Evolutionary conservation across 148 eudicot genomes (phyloP), one percentile per base, ranked within the genome.

Genomic region (Talinum fruticosum): DNA sequence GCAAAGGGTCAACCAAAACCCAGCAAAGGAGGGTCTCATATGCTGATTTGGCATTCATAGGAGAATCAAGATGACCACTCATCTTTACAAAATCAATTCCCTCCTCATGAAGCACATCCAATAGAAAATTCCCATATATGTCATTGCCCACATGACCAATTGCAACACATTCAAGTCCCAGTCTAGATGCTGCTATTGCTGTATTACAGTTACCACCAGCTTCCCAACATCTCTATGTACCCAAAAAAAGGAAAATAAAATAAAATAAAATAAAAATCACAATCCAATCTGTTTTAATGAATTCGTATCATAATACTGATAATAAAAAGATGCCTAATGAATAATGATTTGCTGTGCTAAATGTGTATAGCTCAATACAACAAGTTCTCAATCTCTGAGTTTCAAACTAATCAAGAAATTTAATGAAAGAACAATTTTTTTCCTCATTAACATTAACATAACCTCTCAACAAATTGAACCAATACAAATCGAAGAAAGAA

Each of bases 191-290:
- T 64, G 97, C 98, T 79, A 96, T 96, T 75, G 97, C 93, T 82
- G 90, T 88, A 79, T 96, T 93, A 82, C 97, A 90, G 78, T 93
- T 90, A 62, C 99, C 99, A 79, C 99, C 99, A 79, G 97, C 97
- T 88, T 96, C 99, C 99, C 99, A 93, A 82, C 85, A 90, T 87
- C 85, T 76, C 99, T 93, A 83, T 71, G 53, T 65, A 70, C 57
- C 83, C 49, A 78, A 80, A 26, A 65, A 72, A 71, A n/a, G n/a
- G n/a, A 82, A 19, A 34, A 29, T 12, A 64, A 64, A 45, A 36
- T 67, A 15, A 45, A 8, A 29, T 76, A 30, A 44, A 76, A 65
- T 34, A 23, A n/a, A n/a, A n/a, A n/a, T n/a, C n/a, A n/a, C n/a
- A n/a, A n/a, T n/a, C n/a, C n/a, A n/a, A n/a, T n/a, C n/a, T n/a